Percentiles rank a stretch among this genome's conserved stretches.
Evolutionary conservation across 2,329 filamentous ascomycete species (phyloP).

Genomic region (Shiraia bambusicola): DNA sequence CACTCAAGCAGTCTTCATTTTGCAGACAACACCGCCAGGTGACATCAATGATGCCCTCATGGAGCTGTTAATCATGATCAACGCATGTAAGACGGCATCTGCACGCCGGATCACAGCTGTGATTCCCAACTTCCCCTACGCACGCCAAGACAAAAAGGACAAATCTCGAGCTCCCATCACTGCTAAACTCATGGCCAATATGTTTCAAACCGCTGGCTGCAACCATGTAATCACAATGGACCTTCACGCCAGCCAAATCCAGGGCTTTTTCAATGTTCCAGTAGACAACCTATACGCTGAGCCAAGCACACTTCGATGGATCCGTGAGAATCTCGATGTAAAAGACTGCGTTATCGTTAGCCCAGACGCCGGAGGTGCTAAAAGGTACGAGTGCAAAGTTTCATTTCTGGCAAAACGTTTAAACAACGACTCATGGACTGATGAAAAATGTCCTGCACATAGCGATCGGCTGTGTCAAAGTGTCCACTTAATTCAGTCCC

Average conservation of each 20-base stretch:
- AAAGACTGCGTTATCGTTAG: conserved; percentile 90
- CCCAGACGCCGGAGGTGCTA: conserved; percentile 91
- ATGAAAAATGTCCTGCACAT: no score
- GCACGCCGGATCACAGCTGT: conserved; percentile 93
- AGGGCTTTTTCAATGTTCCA: conserved; percentile 90
- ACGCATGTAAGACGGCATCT: conserved; percentile 82
- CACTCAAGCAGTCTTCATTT: conserved; percentile 72
- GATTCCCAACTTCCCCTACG: conserved; percentile 95
- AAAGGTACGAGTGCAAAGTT: conserved; percentile 58
- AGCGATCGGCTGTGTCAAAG: no score
- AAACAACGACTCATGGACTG: neutral
- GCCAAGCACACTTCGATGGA: conserved; percentile 88
- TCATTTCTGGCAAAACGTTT: conserved; percentile 1
- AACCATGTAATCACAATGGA: conserved; percentile 97
- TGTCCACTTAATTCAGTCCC: no score
- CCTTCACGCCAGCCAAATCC: conserved; percentile 88
- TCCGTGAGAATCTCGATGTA: conserved; percentile 78
- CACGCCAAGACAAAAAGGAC: conserved; percentile 97
- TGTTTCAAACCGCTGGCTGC: conserved; percentile 92
- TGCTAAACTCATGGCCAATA: conserved; percentile 93
- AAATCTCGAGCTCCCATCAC: conserved; percentile 94
- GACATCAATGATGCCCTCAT: conserved; percentile 98
- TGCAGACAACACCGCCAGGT: conserved; percentile 91
- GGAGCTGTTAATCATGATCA: conserved; percentile 98
- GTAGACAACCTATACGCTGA: conserved; percentile 88